Conservation (phyloP, 129 eudicot genomes). For the Deinandra increscens region DNA sequence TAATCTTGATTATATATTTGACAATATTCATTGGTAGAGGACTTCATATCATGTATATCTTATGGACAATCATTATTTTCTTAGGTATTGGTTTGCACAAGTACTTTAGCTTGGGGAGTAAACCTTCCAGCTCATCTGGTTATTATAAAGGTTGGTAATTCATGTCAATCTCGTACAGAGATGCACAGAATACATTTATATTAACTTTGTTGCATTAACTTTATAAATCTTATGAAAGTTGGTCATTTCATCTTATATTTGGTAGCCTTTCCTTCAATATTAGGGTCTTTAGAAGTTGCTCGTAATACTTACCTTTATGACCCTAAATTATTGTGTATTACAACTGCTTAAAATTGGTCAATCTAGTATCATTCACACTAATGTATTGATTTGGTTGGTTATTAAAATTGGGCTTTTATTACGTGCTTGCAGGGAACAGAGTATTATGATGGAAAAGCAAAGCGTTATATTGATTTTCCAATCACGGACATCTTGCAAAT, state of each 20-base stretch:
- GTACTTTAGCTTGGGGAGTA: constrained; percentile 99
- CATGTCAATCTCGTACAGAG: constrained; percentile 2
- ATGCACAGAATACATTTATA: neutral
- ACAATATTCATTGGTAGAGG: neutral
- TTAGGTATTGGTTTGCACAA: constrained; percentile 94
- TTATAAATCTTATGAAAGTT: neutral
- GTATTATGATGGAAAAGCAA: constrained; percentile 79
- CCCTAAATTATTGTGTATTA: neutral
- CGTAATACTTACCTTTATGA: neutral
- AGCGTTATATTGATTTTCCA: constrained; percentile 90
- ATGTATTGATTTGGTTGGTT: constrained; percentile 23
- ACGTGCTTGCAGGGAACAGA: constrained; percentile 74
- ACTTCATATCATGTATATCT: constrained; percentile 8
- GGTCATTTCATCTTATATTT: constrained; percentile 3
- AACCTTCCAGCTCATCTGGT: constrained; percentile 98
- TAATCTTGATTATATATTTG: constrained; percentile 10
- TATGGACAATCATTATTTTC: constrained; percentile 17
- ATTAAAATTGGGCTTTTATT: constrained; percentile 11
- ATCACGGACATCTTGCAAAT: constrained; percentile 95
- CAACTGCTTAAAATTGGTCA: neutral
- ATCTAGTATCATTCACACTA: neutral
- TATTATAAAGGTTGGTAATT: constrained; percentile 74
- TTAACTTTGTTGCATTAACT: neutral
- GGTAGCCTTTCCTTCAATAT: neutral
- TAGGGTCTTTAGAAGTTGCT: neutral